A percentile compares a stretch with the other conserved stretches of the same genome.
Conservation (phyloP, 805 yeast genomes). For the Saturnispora silvae region DNA sequence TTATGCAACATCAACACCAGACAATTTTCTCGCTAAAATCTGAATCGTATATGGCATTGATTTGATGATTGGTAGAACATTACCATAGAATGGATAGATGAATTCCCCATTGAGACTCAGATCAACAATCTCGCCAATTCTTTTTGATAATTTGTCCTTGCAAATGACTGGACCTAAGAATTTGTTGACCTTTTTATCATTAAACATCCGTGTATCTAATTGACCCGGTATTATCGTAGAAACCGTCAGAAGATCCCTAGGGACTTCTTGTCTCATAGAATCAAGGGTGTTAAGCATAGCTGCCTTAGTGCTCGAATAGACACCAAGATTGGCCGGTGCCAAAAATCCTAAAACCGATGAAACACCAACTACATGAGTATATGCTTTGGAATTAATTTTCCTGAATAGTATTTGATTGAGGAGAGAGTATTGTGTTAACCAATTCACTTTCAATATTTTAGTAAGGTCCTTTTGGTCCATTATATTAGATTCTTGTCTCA, state of each 20-base stretch:
- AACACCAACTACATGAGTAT: slow-evolving; percentile 31
- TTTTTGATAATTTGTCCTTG: slow-evolving; percentile 27
- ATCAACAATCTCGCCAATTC: slow-evolving; percentile 26
- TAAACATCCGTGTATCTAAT: slow-evolving; percentile 37
- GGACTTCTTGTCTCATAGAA: slow-evolving; percentile 32
- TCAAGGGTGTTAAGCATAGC: slow-evolving; percentile 36
- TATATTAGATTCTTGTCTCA: slow-evolving; percentile 28
- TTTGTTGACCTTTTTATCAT: slow-evolving; percentile 31
- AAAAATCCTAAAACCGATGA: slow-evolving; percentile 39
- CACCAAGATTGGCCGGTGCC: slow-evolving; percentile 37
- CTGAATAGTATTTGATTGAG: slow-evolving; percentile 20
- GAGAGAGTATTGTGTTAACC: slow-evolving; percentile 34
- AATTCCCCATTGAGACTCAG: slow-evolving; percentile 33
- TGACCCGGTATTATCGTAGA: slow-evolving; percentile 42
- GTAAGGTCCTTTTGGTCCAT: slow-evolving; percentile 19
- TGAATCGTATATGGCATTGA: slow-evolving; percentile 32
- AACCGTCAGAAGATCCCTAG: slow-evolving; percentile 21
- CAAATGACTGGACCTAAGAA: slow-evolving; percentile 41
- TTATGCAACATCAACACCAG: slow-evolving; percentile 25
- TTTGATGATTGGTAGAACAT: slow-evolving; percentile 33
- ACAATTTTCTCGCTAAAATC: slow-evolving; percentile 19
- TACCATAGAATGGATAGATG: slow-evolving; percentile 37
- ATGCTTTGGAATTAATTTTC: slow-evolving; percentile 12
- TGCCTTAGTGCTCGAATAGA: slow-evolving; percentile 42
- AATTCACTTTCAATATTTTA: slow-evolving; percentile 31